Evolutionary conservation across 2,329 filamentous ascomycete species (phyloP), one percentile per base, ranked within the genome.

Genomic region (Didymella glomerata): DNA sequence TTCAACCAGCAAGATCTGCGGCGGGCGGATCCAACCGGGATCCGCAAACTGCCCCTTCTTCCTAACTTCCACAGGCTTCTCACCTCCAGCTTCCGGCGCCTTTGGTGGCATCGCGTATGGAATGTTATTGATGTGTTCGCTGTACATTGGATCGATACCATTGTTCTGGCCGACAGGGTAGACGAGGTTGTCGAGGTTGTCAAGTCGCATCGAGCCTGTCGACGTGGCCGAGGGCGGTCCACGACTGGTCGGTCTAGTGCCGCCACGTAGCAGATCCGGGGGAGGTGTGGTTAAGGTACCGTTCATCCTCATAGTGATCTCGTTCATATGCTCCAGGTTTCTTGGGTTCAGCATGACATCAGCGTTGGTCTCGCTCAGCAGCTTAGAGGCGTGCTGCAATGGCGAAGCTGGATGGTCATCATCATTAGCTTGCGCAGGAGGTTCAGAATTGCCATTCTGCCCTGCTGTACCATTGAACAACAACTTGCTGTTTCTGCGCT

Each of bases 121-220:
- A 55, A 97, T 96, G 74, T 96, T 97, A 79, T 94, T 88, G 72
- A 97, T 92, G 72, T 97, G 93, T 69, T 97, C 93, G 68, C 91
- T 90, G 73, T 94, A 93, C 84, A 96, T 95, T 1, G 94, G 93
- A 73, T 97, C 93, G 66, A 97, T 97, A 52, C 93, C 93, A 65
- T 96, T 91, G 0, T 90, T 95, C 65, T 93, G 88, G 18, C 93
- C 93, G 16, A 96, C 92, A 0, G 94, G 93, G 74, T 97, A 98
- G 10, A 97, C 93, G 53, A 96, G 85, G 63, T 84, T 85, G 61
- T 90, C 88, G 44, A 90, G 76, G 54, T 90, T 88, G 14, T 81
- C 81, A 38, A 83, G 84, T 5, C 82, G 82, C 71, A 86, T 79
- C 2, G 81, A 77, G 3, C 81, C 80, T 38, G 80, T 83, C 1